A percentile compares a stretch with the other conserved stretches of the same genome.
These are phyloP conservation scores for Gyrodon lividus DNA, from an alignment of 768 basidiomycete species.

Conservation along the genomic window DNA sequence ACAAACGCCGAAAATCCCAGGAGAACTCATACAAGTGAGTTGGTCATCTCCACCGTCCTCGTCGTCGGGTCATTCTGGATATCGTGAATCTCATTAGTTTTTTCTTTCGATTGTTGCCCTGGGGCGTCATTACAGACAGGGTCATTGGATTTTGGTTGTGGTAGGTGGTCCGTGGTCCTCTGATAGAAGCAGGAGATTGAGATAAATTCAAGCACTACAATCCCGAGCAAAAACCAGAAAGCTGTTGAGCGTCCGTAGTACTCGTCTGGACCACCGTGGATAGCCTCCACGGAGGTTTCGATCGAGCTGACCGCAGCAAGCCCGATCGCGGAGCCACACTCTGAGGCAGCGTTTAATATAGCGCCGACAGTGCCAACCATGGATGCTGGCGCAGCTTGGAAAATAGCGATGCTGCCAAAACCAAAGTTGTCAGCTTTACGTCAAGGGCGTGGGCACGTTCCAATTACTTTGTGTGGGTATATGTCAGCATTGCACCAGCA, in stretches of 20 bases:
- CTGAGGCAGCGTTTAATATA: slow-evolving; percentile 53
- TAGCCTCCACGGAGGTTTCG: slow-evolving; percentile 41
- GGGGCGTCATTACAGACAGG: not conserved
- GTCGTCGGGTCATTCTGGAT: not conserved
- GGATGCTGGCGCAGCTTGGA: slow-evolving; percentile 46
- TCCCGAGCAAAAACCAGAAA: slow-evolving; percentile 44
- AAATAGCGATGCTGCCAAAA: slow-evolving; percentile 45
- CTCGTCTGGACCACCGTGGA: slow-evolving; percentile 28
- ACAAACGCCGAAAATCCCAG: no score
- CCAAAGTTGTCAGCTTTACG: not conserved
- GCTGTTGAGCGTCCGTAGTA: slow-evolving; percentile 46
- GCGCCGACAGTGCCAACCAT: slow-evolving; percentile 55
- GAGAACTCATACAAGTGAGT: slow-evolving; percentile 36
- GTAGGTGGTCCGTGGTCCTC: slow-evolving; percentile 12
- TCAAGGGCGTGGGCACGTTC: not conserved
- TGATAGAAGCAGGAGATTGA: slow-evolving; percentile 36
- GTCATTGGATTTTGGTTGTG: not conserved
- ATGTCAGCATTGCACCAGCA: slow-evolving; percentile 45
- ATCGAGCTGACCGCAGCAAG: slow-evolving; percentile 49
- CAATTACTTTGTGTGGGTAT: slow-evolving; percentile 48
- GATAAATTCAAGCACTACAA: slow-evolving; percentile 33
- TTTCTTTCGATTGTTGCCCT: not conserved
- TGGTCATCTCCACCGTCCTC: slow-evolving; percentile 28
- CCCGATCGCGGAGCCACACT: slow-evolving; percentile 52
- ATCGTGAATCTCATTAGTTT: not conserved